Conservation (phyloP, 257 asterid genomes). For the Cruciata laevipes region DNA sequence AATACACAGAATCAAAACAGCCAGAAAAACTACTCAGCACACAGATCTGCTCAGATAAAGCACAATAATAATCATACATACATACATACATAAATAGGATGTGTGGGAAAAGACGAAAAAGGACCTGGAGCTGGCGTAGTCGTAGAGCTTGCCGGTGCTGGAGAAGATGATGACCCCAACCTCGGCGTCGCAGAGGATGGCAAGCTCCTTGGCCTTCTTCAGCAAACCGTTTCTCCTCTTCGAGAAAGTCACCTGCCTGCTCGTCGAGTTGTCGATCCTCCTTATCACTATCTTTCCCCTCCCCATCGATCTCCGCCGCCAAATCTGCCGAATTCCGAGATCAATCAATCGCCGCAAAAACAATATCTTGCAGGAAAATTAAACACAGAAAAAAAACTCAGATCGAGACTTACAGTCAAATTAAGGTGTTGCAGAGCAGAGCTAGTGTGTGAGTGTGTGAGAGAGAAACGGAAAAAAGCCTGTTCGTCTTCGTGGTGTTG, state of each 20-base stretch:
- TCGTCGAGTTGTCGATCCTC: constrained; percentile 43
- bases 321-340: too few species aligned
- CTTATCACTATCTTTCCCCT: constrained; percentile 42
- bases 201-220: constrained; percentile 39
- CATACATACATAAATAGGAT: not conserved
- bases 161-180: constrained; percentile 44
- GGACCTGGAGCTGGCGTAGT: constrained; percentile 36
- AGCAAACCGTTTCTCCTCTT: constrained; percentile 38
- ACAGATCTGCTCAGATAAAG: not conserved
- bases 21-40: not conserved
- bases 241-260: constrained; percentile 43
- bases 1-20: not conserved
- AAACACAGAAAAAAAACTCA: too few species aligned
- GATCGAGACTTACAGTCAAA: constrained; percentile 9
- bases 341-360: too few species aligned
- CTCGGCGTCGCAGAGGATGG: constrained; percentile 37
- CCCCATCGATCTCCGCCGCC: constrained; percentile 22
- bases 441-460: not conserved
- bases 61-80: not conserved
- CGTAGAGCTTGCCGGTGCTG: constrained; percentile 38
- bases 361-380: too few species aligned
- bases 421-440: constrained; percentile 7
- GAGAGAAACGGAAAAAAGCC: not conserved
- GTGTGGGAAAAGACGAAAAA: constrained; percentile 11
- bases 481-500: not conserved